Evolutionary conservation across 1,284 basidiomycete genomes (phyloP), one percentile per base, ranked within the genome.

Genomic region (Boletus holoroseus): DNA sequence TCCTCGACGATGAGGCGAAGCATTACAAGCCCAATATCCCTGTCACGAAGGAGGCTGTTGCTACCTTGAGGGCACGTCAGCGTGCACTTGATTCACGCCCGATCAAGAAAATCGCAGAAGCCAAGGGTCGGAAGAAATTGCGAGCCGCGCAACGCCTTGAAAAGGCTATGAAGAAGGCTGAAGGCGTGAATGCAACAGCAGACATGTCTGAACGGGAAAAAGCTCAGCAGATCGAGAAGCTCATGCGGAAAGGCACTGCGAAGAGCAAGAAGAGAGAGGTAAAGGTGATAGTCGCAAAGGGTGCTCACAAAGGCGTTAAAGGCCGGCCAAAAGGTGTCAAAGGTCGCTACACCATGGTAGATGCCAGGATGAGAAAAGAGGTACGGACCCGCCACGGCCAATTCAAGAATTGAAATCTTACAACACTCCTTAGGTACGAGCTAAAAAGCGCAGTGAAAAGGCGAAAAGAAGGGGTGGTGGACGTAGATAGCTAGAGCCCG

Each of bases 51-150:
- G 96, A 99, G 69, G 96, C 96, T 5, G 76, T 99, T 50, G 78
- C 79, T 48, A 87, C 85, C 3, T 77, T 99, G 32, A 84, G 91
- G 31, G 92, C 90, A 15, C 91, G 88, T 66, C 91, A 96, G 73
- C 86, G 94, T 22, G 92, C 93, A 5, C 76, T 99, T 41, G 94
- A 99, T 66, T 94, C 95, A 2, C 83, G 96, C 12, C 96, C 96
- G 15, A 99, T 99, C 74, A 99, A 98, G 76, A 99, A 99, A 77
- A 79, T 99, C 11, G 96, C 95, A 16, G 96, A 99, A 73, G 96
- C 96, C 38, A 99, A 99, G 72, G 94, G 92, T 32, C 81, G 96
- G 55, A 99, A 99, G 75, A 99, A 99, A 76, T 74, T 91, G 68
- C 91, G 88, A 71, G 91, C 93, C 4, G 78, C 82, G 18, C 87